A percentile compares a stretch with the other conserved stretches of the same genome.
Evolutionary conservation across 1,284 basidiomycete species (phyloP).

Genomic region (Calocybe gambosa): DNA sequence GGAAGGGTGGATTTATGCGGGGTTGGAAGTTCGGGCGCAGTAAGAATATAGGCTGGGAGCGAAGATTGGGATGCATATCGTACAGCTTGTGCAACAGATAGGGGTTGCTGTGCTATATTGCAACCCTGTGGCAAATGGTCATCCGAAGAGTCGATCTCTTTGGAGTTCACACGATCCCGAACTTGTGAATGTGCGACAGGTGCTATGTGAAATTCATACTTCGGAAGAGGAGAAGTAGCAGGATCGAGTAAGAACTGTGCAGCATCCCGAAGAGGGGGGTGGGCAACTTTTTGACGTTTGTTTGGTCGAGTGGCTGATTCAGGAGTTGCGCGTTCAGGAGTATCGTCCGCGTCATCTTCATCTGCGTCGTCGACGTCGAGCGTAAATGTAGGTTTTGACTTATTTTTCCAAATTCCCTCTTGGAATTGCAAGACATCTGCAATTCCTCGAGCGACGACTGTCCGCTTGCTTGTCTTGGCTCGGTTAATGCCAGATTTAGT

Average conservation of each 20-base stretch:
- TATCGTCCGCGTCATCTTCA: constrained; percentile 13
- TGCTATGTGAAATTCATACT: constrained; percentile 6
- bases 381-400: constrained; percentile 30
- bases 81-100: constrained; percentile 20
- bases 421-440: constrained; percentile 66
- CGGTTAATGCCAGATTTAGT: constrained; percentile 31
- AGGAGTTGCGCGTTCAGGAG: constrained; percentile 1
- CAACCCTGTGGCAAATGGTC: not conserved
- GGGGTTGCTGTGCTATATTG: not conserved
- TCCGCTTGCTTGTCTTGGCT: constrained; percentile 53
- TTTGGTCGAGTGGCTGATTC: constrained; percentile 17
- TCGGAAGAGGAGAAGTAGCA: constrained; percentile 20
- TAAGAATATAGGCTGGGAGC: constrained; percentile 43
- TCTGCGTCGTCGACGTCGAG: constrained; percentile 32
- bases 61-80: constrained; percentile 19
- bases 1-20: constrained; percentile 30
- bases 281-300: constrained; percentile 35
- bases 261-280: constrained; percentile 38
- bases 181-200: not conserved
- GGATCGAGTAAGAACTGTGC: constrained; percentile 54
- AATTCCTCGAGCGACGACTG: constrained; percentile 55
- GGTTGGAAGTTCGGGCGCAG: constrained; percentile 32
- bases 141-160: constrained; percentile 1
- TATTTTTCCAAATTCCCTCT: constrained; percentile 48
- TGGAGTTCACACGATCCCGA: not conserved